phyloP scores from a whole-genome alignment of 179 eudicot species.

The Vitellaria paradoxa region DNA sequence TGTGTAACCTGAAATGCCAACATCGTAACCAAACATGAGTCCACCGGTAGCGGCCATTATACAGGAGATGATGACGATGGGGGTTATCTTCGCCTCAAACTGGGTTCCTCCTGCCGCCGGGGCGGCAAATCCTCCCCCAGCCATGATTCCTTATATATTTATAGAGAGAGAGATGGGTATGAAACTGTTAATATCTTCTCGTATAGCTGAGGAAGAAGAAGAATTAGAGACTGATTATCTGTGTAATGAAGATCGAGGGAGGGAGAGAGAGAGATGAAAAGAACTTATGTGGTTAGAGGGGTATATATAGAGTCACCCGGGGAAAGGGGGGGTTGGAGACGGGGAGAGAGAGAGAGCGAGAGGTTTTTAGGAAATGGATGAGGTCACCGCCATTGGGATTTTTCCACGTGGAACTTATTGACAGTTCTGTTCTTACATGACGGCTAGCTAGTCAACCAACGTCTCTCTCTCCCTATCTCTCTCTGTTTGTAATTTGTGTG shows the following conservation, averaged over 20 bases:
- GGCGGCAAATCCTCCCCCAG: conserved; percentile 71
- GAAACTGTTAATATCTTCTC: too few species aligned
- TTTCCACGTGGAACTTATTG: conserved; percentile 14
- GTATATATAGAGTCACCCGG: background rate
- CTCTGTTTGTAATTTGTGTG: background rate
- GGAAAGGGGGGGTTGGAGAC: too few species aligned
- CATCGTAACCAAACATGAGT: conserved; percentile 95
- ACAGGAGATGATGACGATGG: conserved; percentile 83
- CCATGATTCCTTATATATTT: conserved; percentile 29
- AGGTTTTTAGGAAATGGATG: background rate
- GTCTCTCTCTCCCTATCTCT: conserved; percentile 6
- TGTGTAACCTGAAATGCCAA: conserved; percentile 77
- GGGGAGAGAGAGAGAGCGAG: background rate
- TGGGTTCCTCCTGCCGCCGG: conserved; percentile 44
- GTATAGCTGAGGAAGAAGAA: too few species aligned
- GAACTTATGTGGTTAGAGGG: background rate
- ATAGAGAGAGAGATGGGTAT: background rate
- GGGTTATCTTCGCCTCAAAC: conserved; percentile 93
- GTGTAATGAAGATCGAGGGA: background rate
- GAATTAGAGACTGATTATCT: too few species aligned
- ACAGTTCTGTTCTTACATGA: conserved; percentile 18
- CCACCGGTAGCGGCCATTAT: conserved; percentile 98
- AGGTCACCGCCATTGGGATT: background rate
- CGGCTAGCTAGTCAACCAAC: conserved; percentile 27
- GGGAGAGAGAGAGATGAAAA: conserved; percentile 5